Evolutionary conservation across 164 flowering plant species (phyloP).

Genomic region (Chimonanthus praecox): DNA sequence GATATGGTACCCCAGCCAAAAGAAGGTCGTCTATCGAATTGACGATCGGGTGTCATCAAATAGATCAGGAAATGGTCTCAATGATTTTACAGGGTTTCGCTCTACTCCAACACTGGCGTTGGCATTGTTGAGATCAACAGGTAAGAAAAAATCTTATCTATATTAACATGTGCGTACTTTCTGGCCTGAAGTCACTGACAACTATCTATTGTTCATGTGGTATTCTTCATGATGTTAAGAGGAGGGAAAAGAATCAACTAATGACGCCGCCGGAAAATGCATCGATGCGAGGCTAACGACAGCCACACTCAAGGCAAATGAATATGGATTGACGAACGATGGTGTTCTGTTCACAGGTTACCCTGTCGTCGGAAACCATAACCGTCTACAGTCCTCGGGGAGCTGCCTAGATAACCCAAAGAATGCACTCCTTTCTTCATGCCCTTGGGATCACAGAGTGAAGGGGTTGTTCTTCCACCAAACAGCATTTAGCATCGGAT

Average conservation of each 20-base stretch:
- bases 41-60: constrained; percentile 46
- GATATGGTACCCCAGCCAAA: constrained; percentile 40
- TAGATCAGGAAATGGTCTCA: constrained; percentile 37
- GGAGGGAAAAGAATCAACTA: constrained; percentile 41
- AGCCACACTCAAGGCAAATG: constrained; percentile 9
- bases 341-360: constrained; percentile 52
- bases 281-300: constrained; percentile 14
- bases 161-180: background rate
- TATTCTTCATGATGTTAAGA: constrained; percentile 18
- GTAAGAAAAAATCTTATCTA: constrained; percentile 10
- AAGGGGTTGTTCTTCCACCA: constrained; percentile 60
- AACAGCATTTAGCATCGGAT: constrained; percentile 44
- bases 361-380: constrained; percentile 58
- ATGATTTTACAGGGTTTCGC: constrained; percentile 43
- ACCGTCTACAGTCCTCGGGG: constrained; percentile 64
- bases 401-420: constrained; percentile 46
- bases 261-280: constrained; percentile 48
- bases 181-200: background rate
- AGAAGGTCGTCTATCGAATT: constrained; percentile 39
- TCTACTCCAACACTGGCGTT: constrained; percentile 27
- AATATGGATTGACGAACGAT: constrained; percentile 35
- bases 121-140: constrained; percentile 35
- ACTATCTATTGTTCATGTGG: background rate
- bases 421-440: constrained; percentile 28
- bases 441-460: constrained; percentile 66